These are phyloP conservation scores for Dendrobium catenatum DNA, from an alignment of 106 monocot genomes.

Conservation along the genomic window DNA sequence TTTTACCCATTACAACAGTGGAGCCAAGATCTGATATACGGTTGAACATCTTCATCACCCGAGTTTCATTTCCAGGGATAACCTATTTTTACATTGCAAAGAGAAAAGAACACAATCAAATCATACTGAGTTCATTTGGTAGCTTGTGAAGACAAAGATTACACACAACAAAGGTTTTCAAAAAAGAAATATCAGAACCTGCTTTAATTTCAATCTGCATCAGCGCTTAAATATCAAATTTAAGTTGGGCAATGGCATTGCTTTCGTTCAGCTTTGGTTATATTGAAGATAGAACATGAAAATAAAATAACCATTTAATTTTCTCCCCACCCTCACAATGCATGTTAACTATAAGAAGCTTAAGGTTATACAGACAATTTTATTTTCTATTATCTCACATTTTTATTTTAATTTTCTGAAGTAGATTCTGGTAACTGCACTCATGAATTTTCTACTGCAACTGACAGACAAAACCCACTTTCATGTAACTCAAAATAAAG, in stretches of 20 bases:
- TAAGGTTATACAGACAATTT: no score
- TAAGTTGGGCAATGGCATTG: not conserved
- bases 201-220: not conserved
- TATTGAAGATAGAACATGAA: no score
- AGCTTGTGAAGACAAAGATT: not conserved
- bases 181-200: not conserved
- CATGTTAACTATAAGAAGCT: no score
- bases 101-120: not conserved
- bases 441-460: no score
- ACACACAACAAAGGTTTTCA: not conserved
- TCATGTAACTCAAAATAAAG: no score
- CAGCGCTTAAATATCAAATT: not conserved
- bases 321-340: no score
- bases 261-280: no score
- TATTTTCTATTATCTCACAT: no score
- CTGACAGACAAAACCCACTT: no score
- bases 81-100: constrained; percentile 45
- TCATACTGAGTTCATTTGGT: not conserved
- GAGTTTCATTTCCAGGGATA: constrained; percentile 96
- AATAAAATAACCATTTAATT: no score
- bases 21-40: constrained; percentile 89
- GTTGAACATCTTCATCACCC: constrained; percentile 98
- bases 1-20: constrained; percentile 88
- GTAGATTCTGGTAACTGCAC: no score
- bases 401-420: no score